A percentile compares a stretch with the other conserved stretches of the same genome.
phyloP scores from a whole-genome alignment of 2,329 filamentous ascomycete species.

The Fusarium siculi region DNA sequence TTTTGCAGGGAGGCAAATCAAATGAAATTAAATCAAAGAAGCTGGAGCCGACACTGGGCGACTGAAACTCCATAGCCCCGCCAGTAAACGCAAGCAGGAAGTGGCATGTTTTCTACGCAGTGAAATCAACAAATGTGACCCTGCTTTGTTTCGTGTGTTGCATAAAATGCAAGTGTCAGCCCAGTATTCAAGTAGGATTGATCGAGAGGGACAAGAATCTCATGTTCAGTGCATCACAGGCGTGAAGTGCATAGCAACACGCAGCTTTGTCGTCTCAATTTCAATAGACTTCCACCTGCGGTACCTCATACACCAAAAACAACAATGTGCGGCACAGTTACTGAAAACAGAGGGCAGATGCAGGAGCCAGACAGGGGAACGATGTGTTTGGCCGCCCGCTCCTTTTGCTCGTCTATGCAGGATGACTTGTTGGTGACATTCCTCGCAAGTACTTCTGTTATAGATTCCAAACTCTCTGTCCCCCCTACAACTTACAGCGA shows the following conservation, averaged over 20 bases:
- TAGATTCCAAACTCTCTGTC: background rate
- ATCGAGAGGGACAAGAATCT: background rate
- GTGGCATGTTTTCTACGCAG: conserved; percentile 26
- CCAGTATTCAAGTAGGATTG: conserved; percentile 9
- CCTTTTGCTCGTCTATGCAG: background rate
- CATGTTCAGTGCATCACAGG: conserved; percentile 4
- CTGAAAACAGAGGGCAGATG: background rate
- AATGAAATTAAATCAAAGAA: background rate
- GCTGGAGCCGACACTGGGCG: background rate
- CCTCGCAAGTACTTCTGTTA: background rate
- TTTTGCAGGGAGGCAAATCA: conserved; percentile 11
- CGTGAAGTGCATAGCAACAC: background rate
- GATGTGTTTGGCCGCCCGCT: background rate
- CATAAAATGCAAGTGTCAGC: conserved; percentile 29
- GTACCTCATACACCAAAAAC: background rate
- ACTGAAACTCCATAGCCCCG: background rate
- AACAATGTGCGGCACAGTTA: conserved; percentile 9
- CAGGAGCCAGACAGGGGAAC: conserved; percentile 5
- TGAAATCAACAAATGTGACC: background rate
- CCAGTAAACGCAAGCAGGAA: background rate
- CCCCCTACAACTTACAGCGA: conserved; percentile 6
- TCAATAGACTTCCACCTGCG: background rate
- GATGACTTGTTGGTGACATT: background rate
- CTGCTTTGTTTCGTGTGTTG: background rate
- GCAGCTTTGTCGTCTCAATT: background rate